phyloP scores from a whole-genome alignment of 2,329 filamentous ascomycete species.

The Sarocladiaceae sp. region DNA sequence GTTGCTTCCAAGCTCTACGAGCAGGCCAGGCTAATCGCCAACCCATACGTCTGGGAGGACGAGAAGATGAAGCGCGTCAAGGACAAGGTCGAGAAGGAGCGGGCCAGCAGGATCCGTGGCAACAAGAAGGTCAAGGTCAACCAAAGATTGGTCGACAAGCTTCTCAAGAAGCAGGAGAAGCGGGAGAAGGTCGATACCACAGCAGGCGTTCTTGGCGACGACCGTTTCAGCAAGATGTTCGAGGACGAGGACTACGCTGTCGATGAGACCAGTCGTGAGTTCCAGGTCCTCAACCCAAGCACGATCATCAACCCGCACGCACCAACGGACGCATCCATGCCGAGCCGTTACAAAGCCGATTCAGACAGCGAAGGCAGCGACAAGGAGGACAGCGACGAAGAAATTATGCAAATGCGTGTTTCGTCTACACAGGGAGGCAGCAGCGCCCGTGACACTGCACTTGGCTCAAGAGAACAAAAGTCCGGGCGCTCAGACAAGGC shows the following conservation, averaged over 20 bases:
- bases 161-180: slow-evolving; percentile 60
- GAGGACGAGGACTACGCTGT: slow-evolving; percentile 90
- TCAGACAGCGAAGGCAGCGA: slow-evolving; percentile 41
- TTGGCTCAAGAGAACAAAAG: slow-evolving; percentile 53
- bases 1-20: slow-evolving; percentile 94
- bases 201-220: slow-evolving; percentile 71
- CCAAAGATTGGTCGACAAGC: slow-evolving; percentile 71
- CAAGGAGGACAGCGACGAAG: slow-evolving; percentile 30
- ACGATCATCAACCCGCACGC: slow-evolving; percentile 46
- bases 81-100: slow-evolving; percentile 94
- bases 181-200: slow-evolving; percentile 53
- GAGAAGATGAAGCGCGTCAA: slow-evolving; percentile 87
- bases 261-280: slow-evolving; percentile 85
- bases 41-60: slow-evolving; percentile 91
- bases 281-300: slow-evolving; percentile 84
- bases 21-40: slow-evolving; percentile 86
- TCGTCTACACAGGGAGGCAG: slow-evolving; percentile 63
- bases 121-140: slow-evolving; percentile 99
- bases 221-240: slow-evolving; percentile 84
- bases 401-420: slow-evolving; percentile 51
- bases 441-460: slow-evolving; percentile 48
- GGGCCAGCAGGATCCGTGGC: slow-evolving; percentile 89
- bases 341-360: slow-evolving; percentile 32
- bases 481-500: slow-evolving; percentile 40
- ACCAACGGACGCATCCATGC: slow-evolving; percentile 27